These are phyloP conservation scores for Colletotrichum falcatum DNA, from an alignment of 2,329 filamentous ascomycete species.

Conservation along the genomic window DNA sequence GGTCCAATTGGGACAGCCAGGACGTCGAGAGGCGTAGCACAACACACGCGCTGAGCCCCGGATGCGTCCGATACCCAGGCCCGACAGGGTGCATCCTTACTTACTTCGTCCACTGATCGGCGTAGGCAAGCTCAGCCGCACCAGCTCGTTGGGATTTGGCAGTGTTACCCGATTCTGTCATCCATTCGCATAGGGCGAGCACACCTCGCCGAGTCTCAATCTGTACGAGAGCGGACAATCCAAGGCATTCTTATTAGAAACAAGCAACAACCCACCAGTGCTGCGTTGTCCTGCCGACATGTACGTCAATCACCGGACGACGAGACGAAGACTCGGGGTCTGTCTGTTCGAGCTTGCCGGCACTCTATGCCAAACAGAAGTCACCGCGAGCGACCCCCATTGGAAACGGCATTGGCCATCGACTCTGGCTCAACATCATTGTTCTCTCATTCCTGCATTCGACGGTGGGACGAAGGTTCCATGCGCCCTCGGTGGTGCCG, in stretches of 20 bases:
- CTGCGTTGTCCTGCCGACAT: neutral
- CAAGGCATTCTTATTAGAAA: neutral
- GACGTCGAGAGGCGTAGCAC: conserved; percentile 32
- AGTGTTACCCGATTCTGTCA: neutral
- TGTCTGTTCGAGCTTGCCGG: neutral
- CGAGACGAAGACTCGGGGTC: neutral
- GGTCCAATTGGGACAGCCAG: neutral
- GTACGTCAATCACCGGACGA: neutral
- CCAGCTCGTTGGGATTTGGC: conserved; percentile 15
- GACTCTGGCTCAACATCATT: neutral
- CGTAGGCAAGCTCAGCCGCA: conserved; percentile 36
- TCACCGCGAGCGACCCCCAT: neutral
- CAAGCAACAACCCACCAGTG: neutral
- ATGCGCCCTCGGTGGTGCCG: conserved; percentile 3
- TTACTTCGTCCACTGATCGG: conserved; percentile 29
- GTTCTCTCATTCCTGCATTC: neutral
- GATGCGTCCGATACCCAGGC: conserved; percentile 26
- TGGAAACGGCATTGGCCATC: neutral
- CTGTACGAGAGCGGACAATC: neutral
- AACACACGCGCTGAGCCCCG: conserved; percentile 33
- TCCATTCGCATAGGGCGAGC: neutral
- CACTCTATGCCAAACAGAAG: neutral
- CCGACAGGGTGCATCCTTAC: conserved; percentile 27
- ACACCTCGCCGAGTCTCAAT: neutral
- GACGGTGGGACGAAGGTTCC: neutral